These are phyloP conservation scores for Entomortierella chlamydospora DNA, from an alignment of 192 early-diverging fungal species.

Conservation along the genomic window DNA sequence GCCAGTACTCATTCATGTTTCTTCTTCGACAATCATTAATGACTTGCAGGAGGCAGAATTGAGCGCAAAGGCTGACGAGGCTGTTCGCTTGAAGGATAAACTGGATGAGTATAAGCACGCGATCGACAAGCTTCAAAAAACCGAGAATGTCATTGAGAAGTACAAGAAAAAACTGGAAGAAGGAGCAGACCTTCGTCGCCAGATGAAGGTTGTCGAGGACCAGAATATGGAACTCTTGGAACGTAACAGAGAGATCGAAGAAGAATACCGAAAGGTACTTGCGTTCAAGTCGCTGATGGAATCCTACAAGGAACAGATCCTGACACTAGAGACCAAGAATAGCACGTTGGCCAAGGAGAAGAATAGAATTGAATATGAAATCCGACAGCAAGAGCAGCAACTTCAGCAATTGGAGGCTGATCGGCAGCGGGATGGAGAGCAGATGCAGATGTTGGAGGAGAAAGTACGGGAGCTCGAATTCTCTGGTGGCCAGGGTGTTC, in stretches of 20 bases:
- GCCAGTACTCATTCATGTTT: not conserved
- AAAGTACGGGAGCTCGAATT: conserved; percentile 85
- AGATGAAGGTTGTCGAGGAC: conserved; percentile 84
- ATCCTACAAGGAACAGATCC: conserved; percentile 86
- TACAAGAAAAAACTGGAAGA: conserved; percentile 97
- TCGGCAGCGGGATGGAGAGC: conserved; percentile 75
- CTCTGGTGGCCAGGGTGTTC: conserved; percentile 53
- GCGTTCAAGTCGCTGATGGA: conserved; percentile 87
- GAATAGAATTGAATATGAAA: conserved; percentile 76
- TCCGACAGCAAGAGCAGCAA: conserved; percentile 69
- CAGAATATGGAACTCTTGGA: conserved; percentile 77
- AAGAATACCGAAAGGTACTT: conserved; percentile 86
- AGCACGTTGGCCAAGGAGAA: conserved; percentile 75
- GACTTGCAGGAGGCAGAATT: conserved; percentile 59
- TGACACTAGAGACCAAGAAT: conserved; percentile 79
- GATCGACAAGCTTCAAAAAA: conserved; percentile 92
- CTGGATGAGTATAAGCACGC: conserved; percentile 91
- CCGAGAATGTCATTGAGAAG: conserved; percentile 95
- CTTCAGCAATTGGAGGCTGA: conserved; percentile 74
- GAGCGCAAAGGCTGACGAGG: conserved; percentile 78
- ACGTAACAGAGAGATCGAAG: conserved; percentile 82
- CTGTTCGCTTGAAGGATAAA: conserved; percentile 82
- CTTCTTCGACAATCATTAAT: not conserved
- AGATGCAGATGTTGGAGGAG: conserved; percentile 83
- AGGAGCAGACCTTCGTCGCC: conserved; percentile 78